Evolutionary conservation across 352 stramenopile genomes (phyloP).

Genomic region (Phytophthora pinifolia): DNA sequence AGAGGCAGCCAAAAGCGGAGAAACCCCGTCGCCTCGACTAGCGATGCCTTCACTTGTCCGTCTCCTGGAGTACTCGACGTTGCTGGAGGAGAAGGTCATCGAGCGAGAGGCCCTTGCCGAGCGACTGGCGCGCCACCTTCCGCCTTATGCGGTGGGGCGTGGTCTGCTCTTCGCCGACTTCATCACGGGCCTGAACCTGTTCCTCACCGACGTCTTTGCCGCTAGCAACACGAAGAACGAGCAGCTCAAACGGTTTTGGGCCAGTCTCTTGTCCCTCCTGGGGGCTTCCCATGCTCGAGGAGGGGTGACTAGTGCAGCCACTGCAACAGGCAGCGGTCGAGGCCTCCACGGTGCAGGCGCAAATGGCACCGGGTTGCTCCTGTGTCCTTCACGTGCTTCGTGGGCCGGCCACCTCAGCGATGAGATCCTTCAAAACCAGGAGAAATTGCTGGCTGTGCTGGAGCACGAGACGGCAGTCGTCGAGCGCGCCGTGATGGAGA

Average conservation of each 20-base stretch:
- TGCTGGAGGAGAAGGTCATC: constrained; percentile 40
- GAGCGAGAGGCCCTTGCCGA: constrained; percentile 31
- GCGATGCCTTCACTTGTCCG: constrained; percentile 46
- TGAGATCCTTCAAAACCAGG: constrained; percentile 83
- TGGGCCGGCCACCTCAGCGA: constrained; percentile 71
- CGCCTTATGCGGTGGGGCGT: constrained; percentile 43
- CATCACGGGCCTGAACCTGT: constrained; percentile 41
- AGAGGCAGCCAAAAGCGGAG: constrained; percentile 2
- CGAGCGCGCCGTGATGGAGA: constrained; percentile 77
- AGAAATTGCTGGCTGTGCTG: constrained; percentile 74
- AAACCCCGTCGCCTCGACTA: constrained; percentile 28
- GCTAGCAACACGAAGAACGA: constrained; percentile 33
- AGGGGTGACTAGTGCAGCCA: background rate
- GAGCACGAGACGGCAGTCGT: constrained; percentile 81
- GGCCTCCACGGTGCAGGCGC: constrained; percentile 3
- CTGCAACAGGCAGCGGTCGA: background rate
- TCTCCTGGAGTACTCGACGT: constrained; percentile 46
- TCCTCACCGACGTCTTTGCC: constrained; percentile 41
- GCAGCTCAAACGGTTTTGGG: constrained; percentile 56
- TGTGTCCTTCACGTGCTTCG: constrained; percentile 23
- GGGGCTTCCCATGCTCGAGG: constrained; percentile 19
- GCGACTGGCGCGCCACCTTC: constrained; percentile 34
- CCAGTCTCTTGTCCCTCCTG: constrained; percentile 40
- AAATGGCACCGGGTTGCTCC: constrained; percentile 15
- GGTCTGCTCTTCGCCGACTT: constrained; percentile 65